Conservation (phyloP, 129 eudicot genomes). For the Pseudognaphalium luteoalbum region DNA sequence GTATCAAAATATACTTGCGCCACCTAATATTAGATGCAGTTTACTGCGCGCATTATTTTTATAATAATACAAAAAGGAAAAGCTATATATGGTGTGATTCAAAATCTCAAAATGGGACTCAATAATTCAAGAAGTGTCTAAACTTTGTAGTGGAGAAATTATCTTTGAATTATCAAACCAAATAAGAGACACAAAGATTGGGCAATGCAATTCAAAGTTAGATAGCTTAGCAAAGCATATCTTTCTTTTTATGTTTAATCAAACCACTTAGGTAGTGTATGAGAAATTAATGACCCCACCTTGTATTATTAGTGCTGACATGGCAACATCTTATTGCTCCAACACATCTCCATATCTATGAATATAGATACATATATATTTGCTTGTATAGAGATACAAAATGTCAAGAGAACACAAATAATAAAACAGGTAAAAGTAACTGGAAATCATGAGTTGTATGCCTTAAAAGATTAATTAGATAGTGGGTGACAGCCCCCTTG, state of each 20-base stretch:
- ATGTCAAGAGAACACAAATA: background rate
- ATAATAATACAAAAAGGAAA: too few species aligned
- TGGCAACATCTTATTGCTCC: conserved; percentile 31
- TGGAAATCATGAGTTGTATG: background rate
- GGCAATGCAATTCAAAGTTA: background rate
- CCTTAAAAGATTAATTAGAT: conserved; percentile 8
- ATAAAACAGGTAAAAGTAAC: background rate
- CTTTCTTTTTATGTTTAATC: conserved; percentile 15
- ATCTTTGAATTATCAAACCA: conserved; percentile 14
- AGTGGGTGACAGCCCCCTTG: conserved; percentile 32
- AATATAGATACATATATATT: background rate
- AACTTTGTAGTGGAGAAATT: conserved; percentile 19
- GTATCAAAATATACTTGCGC: too few species aligned
- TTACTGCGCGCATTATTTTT: too few species aligned
- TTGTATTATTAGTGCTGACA: conserved; percentile 31
- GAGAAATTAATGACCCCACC: conserved; percentile 6
- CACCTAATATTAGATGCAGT: too few species aligned
- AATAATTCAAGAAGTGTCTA: conserved; percentile 17
- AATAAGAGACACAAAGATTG: background rate
- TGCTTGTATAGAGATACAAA: background rate
- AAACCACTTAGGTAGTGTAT: conserved; percentile 10
- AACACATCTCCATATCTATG: conserved; percentile 1
- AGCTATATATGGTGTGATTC: too few species aligned
- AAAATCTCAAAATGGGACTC: background rate
- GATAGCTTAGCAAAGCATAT: conserved; percentile 40